These are phyloP conservation scores for Lomentospora prolificans DNA, from an alignment of 2,329 filamentous ascomycete genomes.

Conservation along the genomic window DNA sequence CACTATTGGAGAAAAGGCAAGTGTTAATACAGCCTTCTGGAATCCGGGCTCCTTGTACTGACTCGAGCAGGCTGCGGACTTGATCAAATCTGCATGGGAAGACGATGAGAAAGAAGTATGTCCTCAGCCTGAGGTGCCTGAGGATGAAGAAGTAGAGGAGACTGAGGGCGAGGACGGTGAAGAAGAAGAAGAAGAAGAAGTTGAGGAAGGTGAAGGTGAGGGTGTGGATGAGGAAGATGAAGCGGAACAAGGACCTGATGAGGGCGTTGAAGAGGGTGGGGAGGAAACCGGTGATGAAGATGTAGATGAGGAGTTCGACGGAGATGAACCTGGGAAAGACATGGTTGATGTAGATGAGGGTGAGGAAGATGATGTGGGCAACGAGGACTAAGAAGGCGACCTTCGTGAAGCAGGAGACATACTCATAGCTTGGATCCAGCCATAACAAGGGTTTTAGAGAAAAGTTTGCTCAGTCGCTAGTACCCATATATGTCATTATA, in stretches of 20 bases:
- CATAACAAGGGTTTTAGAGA: too few species aligned
- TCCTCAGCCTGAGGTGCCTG: background rate
- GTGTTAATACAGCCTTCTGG: conserved; percentile 5
- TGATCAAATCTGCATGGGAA: conserved; percentile 1
- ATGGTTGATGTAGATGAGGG: background rate
- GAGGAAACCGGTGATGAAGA: background rate
- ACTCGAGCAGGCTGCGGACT: background rate
- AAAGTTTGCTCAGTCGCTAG: too few species aligned
- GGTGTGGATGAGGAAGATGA: background rate
- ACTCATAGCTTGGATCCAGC: too few species aligned
- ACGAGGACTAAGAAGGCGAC: too few species aligned
- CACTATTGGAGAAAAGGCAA: conserved; percentile 23
- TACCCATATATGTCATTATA: too few species aligned
- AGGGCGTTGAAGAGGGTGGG: background rate
- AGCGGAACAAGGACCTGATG: background rate
- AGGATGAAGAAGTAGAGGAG: background rate
- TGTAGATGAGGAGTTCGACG: background rate
- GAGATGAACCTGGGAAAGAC: background rate
- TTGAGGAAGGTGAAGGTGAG: background rate
- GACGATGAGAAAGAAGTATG: background rate
- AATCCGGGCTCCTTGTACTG: background rate
- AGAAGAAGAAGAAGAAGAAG: background rate
- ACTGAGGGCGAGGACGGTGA: background rate
- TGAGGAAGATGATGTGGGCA: background rate
- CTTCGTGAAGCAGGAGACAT: too few species aligned